Conservation (phyloP, 495 filamentous ascomycete genomes). For the Aspergillus coremiiformis region DNA sequence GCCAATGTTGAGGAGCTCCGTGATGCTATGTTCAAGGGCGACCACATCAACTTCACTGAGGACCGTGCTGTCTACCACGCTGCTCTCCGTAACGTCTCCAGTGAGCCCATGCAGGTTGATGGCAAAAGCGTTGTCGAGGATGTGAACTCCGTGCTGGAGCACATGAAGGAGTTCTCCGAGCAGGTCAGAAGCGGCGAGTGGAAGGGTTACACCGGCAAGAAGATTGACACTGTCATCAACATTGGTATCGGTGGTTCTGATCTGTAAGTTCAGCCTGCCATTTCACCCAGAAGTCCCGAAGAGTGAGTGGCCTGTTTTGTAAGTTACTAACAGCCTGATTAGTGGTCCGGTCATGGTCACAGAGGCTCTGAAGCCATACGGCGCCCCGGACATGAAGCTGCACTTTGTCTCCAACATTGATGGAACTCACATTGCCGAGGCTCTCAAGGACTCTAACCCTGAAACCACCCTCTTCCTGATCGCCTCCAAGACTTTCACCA, state of each 20-base stretch:
- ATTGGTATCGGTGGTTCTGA: slow-evolving; percentile 98
- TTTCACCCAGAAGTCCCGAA: not conserved
- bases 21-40: slow-evolving; percentile 93
- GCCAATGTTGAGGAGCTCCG: slow-evolving; percentile 85
- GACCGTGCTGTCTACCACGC: slow-evolving; percentile 92
- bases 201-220: slow-evolving; percentile 98
- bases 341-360: slow-evolving; percentile 98
- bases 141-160: slow-evolving; percentile 82
- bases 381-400: slow-evolving; percentile 70
- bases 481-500: slow-evolving; percentile 99
- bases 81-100: slow-evolving; percentile 81
- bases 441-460: slow-evolving; percentile 77
- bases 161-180: slow-evolving; percentile 96
- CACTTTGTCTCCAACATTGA: slow-evolving; percentile 99
- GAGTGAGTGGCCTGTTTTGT: no score
- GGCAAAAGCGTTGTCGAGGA: slow-evolving; percentile 94
- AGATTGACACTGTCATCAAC: slow-evolving; percentile 92
- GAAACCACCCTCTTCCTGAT: slow-evolving; percentile 97
- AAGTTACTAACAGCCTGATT: slow-evolving; percentile 26
- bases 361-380: slow-evolving; percentile 92
- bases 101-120: slow-evolving; percentile 83
- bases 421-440: slow-evolving; percentile 94
- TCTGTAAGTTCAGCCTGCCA: slow-evolving; percentile 57
- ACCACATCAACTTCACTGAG: slow-evolving; percentile 99
- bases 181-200: slow-evolving; percentile 90